A percentile compares a stretch with the other conserved stretches of the same genome.
Conservation (phyloP, 306 rosid genomes). For the Inga leiocalycina region DNA sequence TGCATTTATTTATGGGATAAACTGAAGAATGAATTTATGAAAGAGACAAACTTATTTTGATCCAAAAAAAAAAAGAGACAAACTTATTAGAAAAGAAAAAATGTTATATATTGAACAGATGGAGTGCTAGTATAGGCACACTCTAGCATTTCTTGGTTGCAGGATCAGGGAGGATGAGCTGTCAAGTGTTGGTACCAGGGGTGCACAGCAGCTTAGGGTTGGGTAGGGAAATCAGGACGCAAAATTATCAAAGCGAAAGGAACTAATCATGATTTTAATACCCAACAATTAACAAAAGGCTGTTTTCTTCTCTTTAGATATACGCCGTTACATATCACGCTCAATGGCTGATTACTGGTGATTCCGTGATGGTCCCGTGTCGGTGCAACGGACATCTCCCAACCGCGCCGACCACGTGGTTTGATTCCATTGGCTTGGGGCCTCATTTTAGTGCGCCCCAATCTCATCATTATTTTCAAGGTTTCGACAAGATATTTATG, state of each 20-base stretch:
- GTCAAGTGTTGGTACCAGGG: slow-evolving; percentile 54
- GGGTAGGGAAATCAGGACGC: slow-evolving; percentile 53
- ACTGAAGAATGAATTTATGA: no score
- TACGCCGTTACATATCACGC: slow-evolving; percentile 12
- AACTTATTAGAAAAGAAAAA: no score
- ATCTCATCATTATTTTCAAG: not conserved
- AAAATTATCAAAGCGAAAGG: slow-evolving; percentile 9
- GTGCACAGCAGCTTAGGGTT: slow-evolving; percentile 41
- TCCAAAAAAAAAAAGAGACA: no score
- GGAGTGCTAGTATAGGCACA: no score
- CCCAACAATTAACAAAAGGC: not conserved
- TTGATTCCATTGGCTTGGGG: not conserved
- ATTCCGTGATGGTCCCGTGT: not conserved
- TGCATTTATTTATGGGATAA: no score
- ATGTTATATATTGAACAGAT: no score
- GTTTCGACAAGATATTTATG: not conserved
- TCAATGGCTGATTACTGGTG: not conserved
- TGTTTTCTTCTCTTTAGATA: not conserved
- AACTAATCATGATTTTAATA: not conserved
- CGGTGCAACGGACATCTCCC: slow-evolving; percentile 24
- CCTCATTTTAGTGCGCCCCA: not conserved
- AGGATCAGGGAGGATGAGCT: slow-evolving; percentile 5
- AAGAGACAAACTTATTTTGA: no score
- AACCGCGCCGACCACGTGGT: slow-evolving; percentile 24
- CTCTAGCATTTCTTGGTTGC: not conserved